Base-by-base conservation (phyloP, 2,329 filamentous ascomycete genomes). In the Colletotrichum simmondsii region DNA sequence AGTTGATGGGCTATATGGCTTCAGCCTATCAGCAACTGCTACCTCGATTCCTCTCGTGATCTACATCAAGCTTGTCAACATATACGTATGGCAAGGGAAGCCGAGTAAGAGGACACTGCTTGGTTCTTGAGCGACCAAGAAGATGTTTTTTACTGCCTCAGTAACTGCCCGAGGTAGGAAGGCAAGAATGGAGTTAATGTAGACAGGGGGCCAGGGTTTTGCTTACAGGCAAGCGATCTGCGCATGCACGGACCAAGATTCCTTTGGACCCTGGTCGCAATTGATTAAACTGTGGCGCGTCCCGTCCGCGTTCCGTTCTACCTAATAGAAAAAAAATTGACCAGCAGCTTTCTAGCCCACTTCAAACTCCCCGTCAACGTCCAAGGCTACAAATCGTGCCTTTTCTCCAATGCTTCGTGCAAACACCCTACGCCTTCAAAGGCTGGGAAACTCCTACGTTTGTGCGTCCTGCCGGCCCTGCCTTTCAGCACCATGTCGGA, bases 341-440 rank as follows among this genome's bases (percentile, higher is more conserved):
- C 16, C 53, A 11, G 26, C 12, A 3, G n/a, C 14, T 60, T 52
- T 52, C 30, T 22, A 60, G 32, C 24, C 46, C 30, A 59, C 56
- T 35, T n/a, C 16, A 12, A 61, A 56, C 46, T 65, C 35, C 60
- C 59, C 70, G 32, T 70, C 60, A 54, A 54, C 54, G 46, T 32
- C 59, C 2, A 35, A 66, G 46, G 66, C 42, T n/a, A 49, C 42
- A 56, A 37, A 5, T 65, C 32, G 22, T 69, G 26, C 62, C 70
- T 66, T 19, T 24, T 63, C 75, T 74, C 76, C 78, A 77, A 83
- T 83, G 81, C 80, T 82, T 75, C 80, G 75, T 75, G 75, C 81
- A 74, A 76, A 78, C 26, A 76, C 78, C 56, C 75, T 75, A 37
- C 75, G 76, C 69, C 72, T 78, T 52, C 75, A 77, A 57, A 78